A percentile compares a stretch with the other conserved stretches of the same genome.
These are phyloP conservation scores for Trichoderma simmonsii DNA, from an alignment of 2,329 filamentous ascomycete genomes.

Conservation along the genomic window DNA sequence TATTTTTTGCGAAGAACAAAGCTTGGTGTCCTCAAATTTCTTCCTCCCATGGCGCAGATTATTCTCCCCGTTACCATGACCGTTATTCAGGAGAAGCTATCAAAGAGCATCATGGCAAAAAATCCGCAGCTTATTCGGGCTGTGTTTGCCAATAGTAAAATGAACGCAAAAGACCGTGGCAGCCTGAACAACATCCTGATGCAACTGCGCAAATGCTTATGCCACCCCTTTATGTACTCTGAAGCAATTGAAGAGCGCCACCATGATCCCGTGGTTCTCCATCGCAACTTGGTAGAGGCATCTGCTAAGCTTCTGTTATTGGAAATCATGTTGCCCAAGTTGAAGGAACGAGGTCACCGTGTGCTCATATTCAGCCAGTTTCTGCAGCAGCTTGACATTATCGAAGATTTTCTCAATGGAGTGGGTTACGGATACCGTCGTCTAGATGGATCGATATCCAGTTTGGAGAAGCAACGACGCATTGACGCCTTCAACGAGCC, in stretches of 20 bases:
- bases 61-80: conserved; percentile 97
- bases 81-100: conserved; percentile 86
- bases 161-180: conserved; percentile 69
- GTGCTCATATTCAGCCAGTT: conserved; percentile 97
- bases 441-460: conserved; percentile 79
- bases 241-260: conserved; percentile 81
- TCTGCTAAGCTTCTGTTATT: conserved; percentile 85
- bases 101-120: conserved; percentile 88
- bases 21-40: conserved; percentile 81
- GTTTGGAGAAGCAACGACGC: conserved; percentile 85
- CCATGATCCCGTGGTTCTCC: conserved; percentile 57
- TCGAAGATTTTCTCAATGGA: conserved; percentile 86
- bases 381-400: conserved; percentile 77
- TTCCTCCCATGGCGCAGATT: conserved; percentile 91
- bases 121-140: conserved; percentile 85
- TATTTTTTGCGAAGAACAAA: conserved; percentile 77
- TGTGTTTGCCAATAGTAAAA: conserved; percentile 69
- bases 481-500: conserved; percentile 93
- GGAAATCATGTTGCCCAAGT: conserved; percentile 80
- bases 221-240: conserved; percentile 95
- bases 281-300: conserved; percentile 84
- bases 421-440: conserved; percentile 72
- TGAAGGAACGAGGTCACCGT: conserved; percentile 80
- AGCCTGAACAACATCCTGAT: conserved; percentile 92
- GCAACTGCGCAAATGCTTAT: conserved; percentile 90